Evolutionary conservation across 495 filamentous ascomycete genomes (phyloP).

Genomic region (Articulospora tetracladia): DNA sequence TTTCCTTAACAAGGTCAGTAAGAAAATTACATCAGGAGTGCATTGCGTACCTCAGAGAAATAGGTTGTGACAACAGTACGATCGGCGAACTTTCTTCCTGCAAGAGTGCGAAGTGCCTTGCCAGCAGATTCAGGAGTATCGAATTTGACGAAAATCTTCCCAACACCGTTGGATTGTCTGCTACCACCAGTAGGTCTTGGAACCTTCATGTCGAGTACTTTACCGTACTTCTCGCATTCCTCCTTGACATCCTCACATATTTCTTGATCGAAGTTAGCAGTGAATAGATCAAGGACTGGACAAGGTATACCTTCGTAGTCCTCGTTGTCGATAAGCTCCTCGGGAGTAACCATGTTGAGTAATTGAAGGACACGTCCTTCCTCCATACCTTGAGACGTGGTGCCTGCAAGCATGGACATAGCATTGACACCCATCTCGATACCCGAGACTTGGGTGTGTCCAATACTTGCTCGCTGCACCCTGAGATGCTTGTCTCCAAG

Average conservation of each 20-base stretch:
- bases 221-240: slow-evolving; percentile 88
- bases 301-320: slow-evolving; percentile 77
- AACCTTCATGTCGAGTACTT: slow-evolving; percentile 80
- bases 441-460: slow-evolving; percentile 82
- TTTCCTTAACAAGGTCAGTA: slow-evolving; percentile 54
- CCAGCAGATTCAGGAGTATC: slow-evolving; percentile 74
- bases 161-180: slow-evolving; percentile 80
- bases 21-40: slow-evolving; percentile 3
- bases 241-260: slow-evolving; percentile 89
- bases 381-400: slow-evolving; percentile 73
- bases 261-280: slow-evolving; percentile 53
- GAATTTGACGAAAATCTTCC: slow-evolving; percentile 97
- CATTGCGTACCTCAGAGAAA: slow-evolving; percentile 75
- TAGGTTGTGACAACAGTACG: slow-evolving; percentile 94
- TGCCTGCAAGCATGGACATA: slow-evolving; percentile 98
- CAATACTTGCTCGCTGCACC: slow-evolving; percentile 85
- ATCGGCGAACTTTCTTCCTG: slow-evolving; percentile 91
- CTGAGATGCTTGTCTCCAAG: slow-evolving; percentile 82
- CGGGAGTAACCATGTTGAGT: slow-evolving; percentile 95
- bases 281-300: slow-evolving; percentile 2
- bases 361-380: slow-evolving; percentile 81
- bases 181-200: slow-evolving; percentile 81
- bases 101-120: slow-evolving; percentile 78
- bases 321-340: slow-evolving; percentile 89
- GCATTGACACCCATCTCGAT: slow-evolving; percentile 95